Evolutionary conservation across 139 green algal species (phyloP), one percentile per base, ranked within the genome.

Genomic region (Desmodesmus armatus): DNA sequence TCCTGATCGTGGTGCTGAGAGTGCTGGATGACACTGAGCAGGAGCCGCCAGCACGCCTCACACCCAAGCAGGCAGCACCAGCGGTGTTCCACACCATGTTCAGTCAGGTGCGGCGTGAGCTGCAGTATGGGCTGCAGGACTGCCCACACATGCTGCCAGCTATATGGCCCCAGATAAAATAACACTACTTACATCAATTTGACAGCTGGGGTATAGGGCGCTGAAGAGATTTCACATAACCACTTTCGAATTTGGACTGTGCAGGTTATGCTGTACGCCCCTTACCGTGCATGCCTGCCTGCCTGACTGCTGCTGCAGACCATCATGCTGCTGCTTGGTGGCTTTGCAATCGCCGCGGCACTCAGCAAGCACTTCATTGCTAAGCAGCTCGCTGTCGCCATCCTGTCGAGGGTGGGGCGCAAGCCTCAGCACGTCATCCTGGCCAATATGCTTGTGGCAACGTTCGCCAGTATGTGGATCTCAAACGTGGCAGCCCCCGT

Each of bases 341-440:
- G 93, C 51, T 96, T 96, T 53, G 74, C 93, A 35, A 95, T 96
- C 29, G 93, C 93, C 0, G 87, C 87, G 2, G 93, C 93, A 0
- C 91, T 96, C 25, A 92, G 81, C 75, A 96, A 96, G 88, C 91
- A 95, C 84, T 92, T 89, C 67, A 95, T 96, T 47, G 93, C 93
- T 21, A 95, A 95, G 86, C 83, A 86, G 37, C 51, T 93, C 1
- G 88, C 91, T 0, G 86, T 85, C 15, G 82, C 77, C 37, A 87
- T 94, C 41, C 87, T 96, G 21, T 89, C 87, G 0, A 82, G 88
- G 4, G 90, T 94, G 1, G 89, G 91, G 2, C 78, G 89, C 6
- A 80, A 78, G 37, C 93, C 93, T 0, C 71, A 70, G n/a, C 75
- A 89, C 66, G 91, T 96, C 73, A 78, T 96, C 3, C 87, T 95